phyloP scores from a whole-genome alignment of 2,329 filamentous ascomycete genomes.

The Ambrosiella xylebori region DNA sequence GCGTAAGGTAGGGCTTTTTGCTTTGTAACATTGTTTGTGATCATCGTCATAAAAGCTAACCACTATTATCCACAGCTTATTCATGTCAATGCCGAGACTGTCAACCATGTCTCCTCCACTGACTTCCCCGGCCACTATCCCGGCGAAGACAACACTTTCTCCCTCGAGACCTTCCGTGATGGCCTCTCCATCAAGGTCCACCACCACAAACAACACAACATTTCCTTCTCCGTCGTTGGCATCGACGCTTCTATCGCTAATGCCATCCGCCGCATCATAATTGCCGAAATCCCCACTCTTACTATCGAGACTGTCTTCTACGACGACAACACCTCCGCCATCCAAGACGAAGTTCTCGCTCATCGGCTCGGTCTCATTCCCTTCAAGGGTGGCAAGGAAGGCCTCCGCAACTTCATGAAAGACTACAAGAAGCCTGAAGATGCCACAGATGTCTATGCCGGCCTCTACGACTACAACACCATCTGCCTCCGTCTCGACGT shows the following conservation, averaged over 20 bases:
- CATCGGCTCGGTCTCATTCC: constrained; percentile 83
- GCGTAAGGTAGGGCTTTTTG: constrained; percentile 34
- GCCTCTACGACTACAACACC: constrained; percentile 69
- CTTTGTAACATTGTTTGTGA: not conserved
- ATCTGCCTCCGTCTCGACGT: constrained; percentile 61
- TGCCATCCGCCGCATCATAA: constrained; percentile 88
- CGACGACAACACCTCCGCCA: constrained; percentile 91
- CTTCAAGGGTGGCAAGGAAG: constrained; percentile 61
- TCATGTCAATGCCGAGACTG: constrained; percentile 74
- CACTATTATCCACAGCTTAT: constrained; percentile 42
- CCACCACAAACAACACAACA: constrained; percentile 57
- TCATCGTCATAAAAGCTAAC: not conserved
- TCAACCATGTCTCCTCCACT: constrained; percentile 73
- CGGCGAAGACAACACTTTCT: constrained; percentile 72
- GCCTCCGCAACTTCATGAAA: constrained; percentile 59
- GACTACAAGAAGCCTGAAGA: constrained; percentile 58
- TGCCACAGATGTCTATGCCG: constrained; percentile 42
- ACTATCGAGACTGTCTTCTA: constrained; percentile 91
- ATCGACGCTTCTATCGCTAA: constrained; percentile 89
- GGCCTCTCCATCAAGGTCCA: constrained; percentile 66
- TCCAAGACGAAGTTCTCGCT: constrained; percentile 91
- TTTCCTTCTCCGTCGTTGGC: constrained; percentile 80
- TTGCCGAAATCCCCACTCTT: constrained; percentile 84
- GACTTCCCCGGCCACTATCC: constrained; percentile 87
- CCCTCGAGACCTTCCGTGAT: constrained; percentile 52